phyloP scores from a whole-genome alignment of 2,329 filamentous ascomycete species.

The Colletotrichum tofieldiae region DNA sequence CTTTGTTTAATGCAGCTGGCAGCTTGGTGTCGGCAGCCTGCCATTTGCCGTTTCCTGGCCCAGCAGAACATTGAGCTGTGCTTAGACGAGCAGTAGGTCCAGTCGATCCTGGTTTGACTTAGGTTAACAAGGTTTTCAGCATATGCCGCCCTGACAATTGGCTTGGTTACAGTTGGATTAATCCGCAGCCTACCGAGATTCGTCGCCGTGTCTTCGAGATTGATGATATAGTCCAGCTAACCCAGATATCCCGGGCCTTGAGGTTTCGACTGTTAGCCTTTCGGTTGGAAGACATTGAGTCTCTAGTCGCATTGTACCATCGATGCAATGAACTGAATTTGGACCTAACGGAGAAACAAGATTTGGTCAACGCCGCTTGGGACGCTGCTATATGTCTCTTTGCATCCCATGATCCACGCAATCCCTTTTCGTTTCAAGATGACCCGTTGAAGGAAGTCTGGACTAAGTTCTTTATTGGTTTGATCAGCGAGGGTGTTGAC shows the following conservation, averaged over 20 bases:
- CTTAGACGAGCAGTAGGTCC: neutral
- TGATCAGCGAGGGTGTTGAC: neutral
- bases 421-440: neutral
- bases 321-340: neutral
- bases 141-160: neutral
- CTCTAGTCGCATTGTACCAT: neutral
- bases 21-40: neutral
- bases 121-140: neutral
- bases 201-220: neutral
- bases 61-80: constrained; percentile 1
- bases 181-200: fast-evolving
- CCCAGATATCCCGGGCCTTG: neutral
- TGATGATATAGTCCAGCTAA: neutral
- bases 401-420: fast-evolving
- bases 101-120: neutral
- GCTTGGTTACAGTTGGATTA: neutral
- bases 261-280: neutral
- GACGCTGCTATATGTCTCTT: neutral
- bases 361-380: neutral
- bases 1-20: neutral
- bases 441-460: neutral
- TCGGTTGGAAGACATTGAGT: fast-evolving
- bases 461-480: neutral
- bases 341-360: neutral
- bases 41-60: constrained; percentile 22